These are phyloP conservation scores for Cucumis melo DNA, from an alignment of 306 rosid species.

Conservation along the genomic window DNA sequence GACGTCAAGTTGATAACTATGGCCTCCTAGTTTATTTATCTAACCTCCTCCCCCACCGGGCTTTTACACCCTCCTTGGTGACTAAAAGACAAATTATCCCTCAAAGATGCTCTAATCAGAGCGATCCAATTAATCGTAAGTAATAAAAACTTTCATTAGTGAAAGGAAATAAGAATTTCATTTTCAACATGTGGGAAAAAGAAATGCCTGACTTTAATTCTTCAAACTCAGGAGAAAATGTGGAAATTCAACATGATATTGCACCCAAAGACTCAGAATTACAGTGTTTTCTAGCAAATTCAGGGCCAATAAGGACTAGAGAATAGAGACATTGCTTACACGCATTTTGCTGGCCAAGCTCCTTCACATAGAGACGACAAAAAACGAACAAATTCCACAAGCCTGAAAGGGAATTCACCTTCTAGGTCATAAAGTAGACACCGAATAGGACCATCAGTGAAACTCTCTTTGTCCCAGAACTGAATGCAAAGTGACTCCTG, in stretches of 20 bases:
- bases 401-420: slow-evolving; percentile 75
- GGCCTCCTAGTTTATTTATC: no score
- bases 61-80: not conserved
- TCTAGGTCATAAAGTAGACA: slow-evolving; percentile 72
- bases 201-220: not conserved
- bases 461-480: slow-evolving; percentile 93
- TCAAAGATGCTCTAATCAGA: not conserved
- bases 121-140: not conserved
- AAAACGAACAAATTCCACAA: slow-evolving; percentile 48
- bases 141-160: not conserved
- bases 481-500: slow-evolving; percentile 90
- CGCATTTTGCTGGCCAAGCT: slow-evolving; percentile 89
- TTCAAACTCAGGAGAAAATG: not conserved
- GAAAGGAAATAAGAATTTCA: not conserved
- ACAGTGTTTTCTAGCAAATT: not conserved
- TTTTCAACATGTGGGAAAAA: not conserved
- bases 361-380: slow-evolving; percentile 94
- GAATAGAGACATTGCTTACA: slow-evolving; percentile 37
- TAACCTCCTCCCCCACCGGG: not conserved
- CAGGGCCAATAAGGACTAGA: not conserved
- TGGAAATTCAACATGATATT: not conserved
- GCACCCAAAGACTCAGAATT: not conserved
- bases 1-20: not conserved
- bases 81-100: not conserved
- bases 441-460: slow-evolving; percentile 78